Conservation (phyloP, 345 rosid genomes). For the Raphanus sativus region DNA sequence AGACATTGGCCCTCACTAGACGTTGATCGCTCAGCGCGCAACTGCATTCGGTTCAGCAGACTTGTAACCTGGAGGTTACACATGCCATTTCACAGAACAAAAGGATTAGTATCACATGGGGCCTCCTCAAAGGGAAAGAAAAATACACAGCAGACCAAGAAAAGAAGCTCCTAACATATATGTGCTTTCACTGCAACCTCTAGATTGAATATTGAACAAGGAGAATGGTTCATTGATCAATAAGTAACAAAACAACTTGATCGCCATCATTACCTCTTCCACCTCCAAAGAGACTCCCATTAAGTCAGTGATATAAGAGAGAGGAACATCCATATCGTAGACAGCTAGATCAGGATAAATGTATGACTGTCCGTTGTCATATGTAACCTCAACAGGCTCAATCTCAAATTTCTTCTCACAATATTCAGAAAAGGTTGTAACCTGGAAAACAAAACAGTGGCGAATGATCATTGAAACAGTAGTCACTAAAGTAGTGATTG, state of each 20-base stretch:
- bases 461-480: constrained; percentile 10
- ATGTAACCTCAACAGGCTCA: constrained; percentile 88
- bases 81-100: constrained; percentile 7
- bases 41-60: constrained; percentile 76
- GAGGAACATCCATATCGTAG: constrained; percentile 77
- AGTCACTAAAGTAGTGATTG: constrained; percentile 7
- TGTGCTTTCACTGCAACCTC: too few relatives aligned
- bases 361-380: constrained; percentile 58
- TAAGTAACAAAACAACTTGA: constrained; percentile 1
- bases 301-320: constrained; percentile 65
- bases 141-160: constrained; percentile 1
- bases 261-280: constrained; percentile 57
- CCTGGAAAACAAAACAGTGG: constrained; percentile 42
- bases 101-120: not conserved
- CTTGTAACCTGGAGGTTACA: constrained; percentile 56
- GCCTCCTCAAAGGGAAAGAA: not conserved
- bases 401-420: constrained; percentile 77
- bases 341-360: constrained; percentile 73
- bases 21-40: constrained; percentile 50
- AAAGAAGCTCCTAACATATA: too few relatives aligned
- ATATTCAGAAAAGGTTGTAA: constrained; percentile 69
- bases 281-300: constrained; percentile 76
- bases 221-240: not conserved
- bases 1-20: constrained; percentile 28
- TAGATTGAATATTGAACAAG: not conserved